Evolutionary conservation across 2,329 filamentous ascomycete genomes (phyloP).

Genomic region (Phoma sp.): DNA sequence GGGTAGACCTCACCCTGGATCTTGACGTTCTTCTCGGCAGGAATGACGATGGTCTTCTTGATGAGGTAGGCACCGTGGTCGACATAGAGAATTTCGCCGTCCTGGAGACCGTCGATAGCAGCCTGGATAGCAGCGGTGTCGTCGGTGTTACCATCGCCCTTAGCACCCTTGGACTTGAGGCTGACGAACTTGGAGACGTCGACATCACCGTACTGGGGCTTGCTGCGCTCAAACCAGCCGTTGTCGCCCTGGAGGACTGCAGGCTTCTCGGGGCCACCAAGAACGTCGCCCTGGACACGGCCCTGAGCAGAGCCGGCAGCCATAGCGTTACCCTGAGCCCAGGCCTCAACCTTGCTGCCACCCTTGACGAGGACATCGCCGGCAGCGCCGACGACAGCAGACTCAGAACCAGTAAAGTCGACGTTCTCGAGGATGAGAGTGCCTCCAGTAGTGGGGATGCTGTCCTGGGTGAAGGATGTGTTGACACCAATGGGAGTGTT

Average conservation of each 20-base stretch:
- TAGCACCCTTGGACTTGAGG: constrained; percentile 81
- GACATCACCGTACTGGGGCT: constrained; percentile 82
- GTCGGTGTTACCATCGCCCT: constrained; percentile 85
- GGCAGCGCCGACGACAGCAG: constrained; percentile 66
- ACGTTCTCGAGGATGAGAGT: constrained; percentile 89
- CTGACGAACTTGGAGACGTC: constrained; percentile 76
- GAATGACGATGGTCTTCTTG: constrained; percentile 64
- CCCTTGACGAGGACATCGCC: constrained; percentile 71
- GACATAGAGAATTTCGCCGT: constrained; percentile 68
- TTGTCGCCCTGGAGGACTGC: constrained; percentile 69
- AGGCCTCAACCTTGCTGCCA: constrained; percentile 71
- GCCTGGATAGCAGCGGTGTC: constrained; percentile 86
- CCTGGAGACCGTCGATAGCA: constrained; percentile 70
- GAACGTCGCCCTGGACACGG: constrained; percentile 62
- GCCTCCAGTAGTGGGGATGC: constrained; percentile 73
- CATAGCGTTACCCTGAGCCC: constrained; percentile 81
- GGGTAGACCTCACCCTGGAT: constrained; percentile 94
- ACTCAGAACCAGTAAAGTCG: constrained; percentile 74
- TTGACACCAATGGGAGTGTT: constrained; percentile 78
- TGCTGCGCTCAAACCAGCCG: constrained; percentile 78
- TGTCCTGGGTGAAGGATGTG: constrained; percentile 75
- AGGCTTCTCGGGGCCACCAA: constrained; percentile 65
- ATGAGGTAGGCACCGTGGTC: constrained; percentile 69
- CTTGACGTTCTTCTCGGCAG: constrained; percentile 71
- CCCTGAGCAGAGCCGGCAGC: constrained; percentile 51